phyloP scores from a whole-genome alignment of 2,329 filamentous ascomycete genomes.

The Paramyrothecium sp. region DNA sequence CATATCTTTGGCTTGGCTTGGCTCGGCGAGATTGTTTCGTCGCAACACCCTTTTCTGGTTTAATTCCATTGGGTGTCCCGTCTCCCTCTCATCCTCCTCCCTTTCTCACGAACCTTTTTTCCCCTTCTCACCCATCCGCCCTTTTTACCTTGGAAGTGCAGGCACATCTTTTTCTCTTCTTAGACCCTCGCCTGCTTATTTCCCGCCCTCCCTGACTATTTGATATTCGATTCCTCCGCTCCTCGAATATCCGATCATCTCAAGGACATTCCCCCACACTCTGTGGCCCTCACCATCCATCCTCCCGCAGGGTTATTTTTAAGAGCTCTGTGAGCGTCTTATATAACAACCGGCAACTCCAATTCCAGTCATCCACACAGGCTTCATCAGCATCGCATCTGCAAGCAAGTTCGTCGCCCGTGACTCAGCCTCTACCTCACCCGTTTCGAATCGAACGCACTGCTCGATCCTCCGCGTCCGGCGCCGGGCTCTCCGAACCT shows the following conservation, averaged over 20 bases:
- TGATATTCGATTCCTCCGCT: conserved; percentile 18
- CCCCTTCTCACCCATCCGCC: background rate
- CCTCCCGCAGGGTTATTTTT: too few species aligned
- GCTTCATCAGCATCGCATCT: too few species aligned
- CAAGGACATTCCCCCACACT: too few species aligned
- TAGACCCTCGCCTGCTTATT: conserved; percentile 13
- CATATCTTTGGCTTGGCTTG: background rate
- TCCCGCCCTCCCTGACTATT: conserved; percentile 17
- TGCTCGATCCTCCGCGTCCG: background rate
- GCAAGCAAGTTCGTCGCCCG: too few species aligned
- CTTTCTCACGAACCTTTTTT: background rate
- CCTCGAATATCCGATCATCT: too few species aligned
- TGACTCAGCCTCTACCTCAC: too few species aligned
- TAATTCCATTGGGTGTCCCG: background rate
- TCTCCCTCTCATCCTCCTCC: background rate
- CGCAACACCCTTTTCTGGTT: background rate
- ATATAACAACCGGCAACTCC: too few species aligned
- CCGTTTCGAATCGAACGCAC: too few species aligned
- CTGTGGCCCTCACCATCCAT: too few species aligned
- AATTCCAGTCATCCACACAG: too few species aligned
- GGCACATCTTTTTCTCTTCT: conserved; percentile 3
- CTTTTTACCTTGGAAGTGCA: conserved; percentile 1
- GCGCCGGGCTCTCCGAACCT: background rate
- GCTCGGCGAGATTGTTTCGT: background rate
- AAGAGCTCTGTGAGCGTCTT: too few species aligned